Percentiles rank a stretch among this genome's conserved stretches.
Evolutionary conservation across 441 rosid species (phyloP).

Genomic region (Populus hybrid): DNA sequence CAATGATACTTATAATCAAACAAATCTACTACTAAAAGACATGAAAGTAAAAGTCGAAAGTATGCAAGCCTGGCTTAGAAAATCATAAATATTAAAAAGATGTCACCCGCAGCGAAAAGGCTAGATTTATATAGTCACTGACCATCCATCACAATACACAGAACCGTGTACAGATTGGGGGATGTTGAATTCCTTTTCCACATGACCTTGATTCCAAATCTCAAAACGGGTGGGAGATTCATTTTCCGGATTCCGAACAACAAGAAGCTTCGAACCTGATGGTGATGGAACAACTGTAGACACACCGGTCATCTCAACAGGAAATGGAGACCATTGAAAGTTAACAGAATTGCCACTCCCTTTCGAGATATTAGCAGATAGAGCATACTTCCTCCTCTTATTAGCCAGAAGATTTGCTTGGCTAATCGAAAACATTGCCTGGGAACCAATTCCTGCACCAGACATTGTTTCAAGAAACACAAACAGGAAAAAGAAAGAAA

Average conservation of each 20-base stretch:
- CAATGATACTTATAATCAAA: neutral
- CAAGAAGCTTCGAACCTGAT: constrained; percentile 78
- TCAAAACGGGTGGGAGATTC: constrained; percentile 82
- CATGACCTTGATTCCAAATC: constrained; percentile 69
- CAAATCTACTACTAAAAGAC: neutral
- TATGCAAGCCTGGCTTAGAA: neutral
- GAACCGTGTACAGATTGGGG: constrained; percentile 86
- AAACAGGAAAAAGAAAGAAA: neutral
- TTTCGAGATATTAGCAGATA: constrained; percentile 50
- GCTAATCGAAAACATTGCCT: constrained; percentile 72
- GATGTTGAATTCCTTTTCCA: constrained; percentile 79
- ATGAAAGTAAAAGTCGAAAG: neutral
- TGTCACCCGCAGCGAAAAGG: neutral
- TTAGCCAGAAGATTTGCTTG: constrained; percentile 81
- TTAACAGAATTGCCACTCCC: constrained; percentile 38
- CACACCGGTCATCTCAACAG: constrained; percentile 73
- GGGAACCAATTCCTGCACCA: constrained; percentile 48
- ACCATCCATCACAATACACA: constrained; percentile 86
- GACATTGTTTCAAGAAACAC: neutral
- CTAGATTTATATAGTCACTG: constrained; percentile 5
- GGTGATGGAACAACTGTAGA: constrained; percentile 77
- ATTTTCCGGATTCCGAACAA: constrained; percentile 71
- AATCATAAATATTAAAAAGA: neutral
- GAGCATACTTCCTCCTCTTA: constrained; percentile 57
- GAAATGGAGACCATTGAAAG: constrained; percentile 84